These are phyloP conservation scores for Gonapodya prolifera DNA, from an alignment of 192 early-diverging fungal species.

Conservation along the genomic window DNA sequence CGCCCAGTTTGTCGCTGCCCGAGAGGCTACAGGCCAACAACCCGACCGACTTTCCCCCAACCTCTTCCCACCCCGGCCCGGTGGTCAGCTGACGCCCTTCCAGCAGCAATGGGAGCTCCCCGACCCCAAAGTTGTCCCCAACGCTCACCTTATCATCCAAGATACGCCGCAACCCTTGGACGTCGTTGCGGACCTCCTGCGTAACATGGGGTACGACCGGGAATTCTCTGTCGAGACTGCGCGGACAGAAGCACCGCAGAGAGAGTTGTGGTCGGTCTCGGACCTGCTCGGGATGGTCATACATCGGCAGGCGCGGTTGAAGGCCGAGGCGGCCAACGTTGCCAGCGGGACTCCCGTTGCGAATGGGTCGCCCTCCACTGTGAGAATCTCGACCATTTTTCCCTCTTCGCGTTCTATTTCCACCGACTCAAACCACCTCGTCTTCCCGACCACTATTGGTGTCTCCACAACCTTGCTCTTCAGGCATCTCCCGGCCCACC, in stretches of 20 bases:
- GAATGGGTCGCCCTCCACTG: too few species aligned
- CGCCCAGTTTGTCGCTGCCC: neutral
- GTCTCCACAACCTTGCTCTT: too few species aligned
- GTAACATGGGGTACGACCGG: neutral
- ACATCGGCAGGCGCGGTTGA: neutral
- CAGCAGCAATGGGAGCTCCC: neutral
- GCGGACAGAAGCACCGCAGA: neutral
- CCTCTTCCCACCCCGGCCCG: neutral
- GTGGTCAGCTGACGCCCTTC: neutral
- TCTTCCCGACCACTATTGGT: too few species aligned
- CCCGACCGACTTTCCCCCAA: neutral
- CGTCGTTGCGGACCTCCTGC: neutral
- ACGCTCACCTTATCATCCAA: neutral
- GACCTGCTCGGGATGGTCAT: neutral
- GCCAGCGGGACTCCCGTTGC: too few species aligned
- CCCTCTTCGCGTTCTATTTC: too few species aligned
- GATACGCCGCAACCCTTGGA: neutral
- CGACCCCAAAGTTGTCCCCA: neutral
- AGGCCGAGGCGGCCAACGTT: neutral
- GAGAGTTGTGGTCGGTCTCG: neutral
- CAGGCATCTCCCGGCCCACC: too few species aligned
- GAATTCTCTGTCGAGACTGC: neutral
- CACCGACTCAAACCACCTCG: too few species aligned
- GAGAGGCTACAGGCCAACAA: neutral
- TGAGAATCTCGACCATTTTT: too few species aligned